Percentiles rank a stretch among this genome's conserved stretches.
These are phyloP conservation scores for Hansenula sp. DNA, from an alignment of 1,139 yeast genomes.

Conservation along the genomic window DNA sequence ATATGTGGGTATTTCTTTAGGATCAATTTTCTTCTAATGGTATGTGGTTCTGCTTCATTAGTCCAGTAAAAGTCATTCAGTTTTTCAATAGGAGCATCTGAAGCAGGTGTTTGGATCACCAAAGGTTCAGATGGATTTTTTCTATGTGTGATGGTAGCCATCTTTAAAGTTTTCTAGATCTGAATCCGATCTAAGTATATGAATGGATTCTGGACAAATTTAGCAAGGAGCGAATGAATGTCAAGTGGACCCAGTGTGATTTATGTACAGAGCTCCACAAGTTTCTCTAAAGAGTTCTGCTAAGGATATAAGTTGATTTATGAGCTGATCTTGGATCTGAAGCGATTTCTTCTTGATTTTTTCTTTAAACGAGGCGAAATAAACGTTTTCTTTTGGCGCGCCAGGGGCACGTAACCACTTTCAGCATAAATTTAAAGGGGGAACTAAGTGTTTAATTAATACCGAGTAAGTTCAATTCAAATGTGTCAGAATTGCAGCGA, in stretches of 20 bases:
- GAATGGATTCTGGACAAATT: not conserved
- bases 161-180: not conserved
- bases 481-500: no score
- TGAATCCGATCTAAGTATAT: not conserved
- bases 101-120: conserved; percentile 21
- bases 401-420: no score
- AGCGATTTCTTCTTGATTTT: not conserved
- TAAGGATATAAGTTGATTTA: not conserved
- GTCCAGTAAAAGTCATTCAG: conserved; percentile 77
- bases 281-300: not conserved
- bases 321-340: not conserved
- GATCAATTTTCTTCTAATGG: conserved; percentile 67
- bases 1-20: conserved; percentile 77
- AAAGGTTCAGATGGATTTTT: conserved; percentile 21
- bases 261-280: no score
- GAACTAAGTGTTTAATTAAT: no score
- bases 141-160: conserved; percentile 26
- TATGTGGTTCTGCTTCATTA: conserved; percentile 76
- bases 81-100: conserved; percentile 22
- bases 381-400: not conserved
- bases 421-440: no score
- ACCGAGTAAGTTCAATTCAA: no score
- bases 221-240: no score
- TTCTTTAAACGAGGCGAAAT: not conserved
- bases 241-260: no score